These are phyloP conservation scores for Spizellomyces sp. DNA, from an alignment of 192 early-diverging fungal genomes.

Conservation along the genomic window DNA sequence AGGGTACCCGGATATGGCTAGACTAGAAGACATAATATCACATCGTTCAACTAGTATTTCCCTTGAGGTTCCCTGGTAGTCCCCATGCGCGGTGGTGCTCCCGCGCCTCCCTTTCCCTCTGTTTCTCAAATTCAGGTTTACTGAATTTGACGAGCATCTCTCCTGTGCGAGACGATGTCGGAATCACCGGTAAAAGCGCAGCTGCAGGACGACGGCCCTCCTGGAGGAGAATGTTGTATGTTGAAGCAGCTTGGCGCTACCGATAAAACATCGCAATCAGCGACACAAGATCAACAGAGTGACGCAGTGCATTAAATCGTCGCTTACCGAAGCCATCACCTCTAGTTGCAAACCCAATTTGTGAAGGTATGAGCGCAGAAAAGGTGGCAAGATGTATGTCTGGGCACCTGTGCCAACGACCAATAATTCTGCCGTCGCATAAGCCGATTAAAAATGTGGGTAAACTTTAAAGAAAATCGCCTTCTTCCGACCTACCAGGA, in stretches of 20 bases:
- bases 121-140: neutral
- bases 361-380: conserved; percentile 43
- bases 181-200: conserved; percentile 50
- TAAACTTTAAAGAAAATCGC: neutral
- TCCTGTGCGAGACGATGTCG: conserved; percentile 52
- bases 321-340: conserved; percentile 42
- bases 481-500: conserved; percentile 36
- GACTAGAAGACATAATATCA: no score
- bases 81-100: no score
- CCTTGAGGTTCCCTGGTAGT: no score
- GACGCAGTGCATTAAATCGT: neutral
- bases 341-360: conserved; percentile 55
- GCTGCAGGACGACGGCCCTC: conserved; percentile 51
- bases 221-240: conserved; percentile 53
- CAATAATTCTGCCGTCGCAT: conserved; percentile 41
- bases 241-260: conserved; percentile 51
- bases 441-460: neutral
- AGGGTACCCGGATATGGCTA: no score
- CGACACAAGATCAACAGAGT: no score
- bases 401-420: conserved; percentile 51
- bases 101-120: neutral
- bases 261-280: no score
- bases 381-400: conserved; percentile 37
- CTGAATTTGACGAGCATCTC: conserved; percentile 41
- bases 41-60: no score